A percentile compares a stretch with the other conserved stretches of the same genome.
Evolutionary conservation across 2,329 filamentous ascomycete species (phyloP).

Genomic region (Aspergillus sp.): DNA sequence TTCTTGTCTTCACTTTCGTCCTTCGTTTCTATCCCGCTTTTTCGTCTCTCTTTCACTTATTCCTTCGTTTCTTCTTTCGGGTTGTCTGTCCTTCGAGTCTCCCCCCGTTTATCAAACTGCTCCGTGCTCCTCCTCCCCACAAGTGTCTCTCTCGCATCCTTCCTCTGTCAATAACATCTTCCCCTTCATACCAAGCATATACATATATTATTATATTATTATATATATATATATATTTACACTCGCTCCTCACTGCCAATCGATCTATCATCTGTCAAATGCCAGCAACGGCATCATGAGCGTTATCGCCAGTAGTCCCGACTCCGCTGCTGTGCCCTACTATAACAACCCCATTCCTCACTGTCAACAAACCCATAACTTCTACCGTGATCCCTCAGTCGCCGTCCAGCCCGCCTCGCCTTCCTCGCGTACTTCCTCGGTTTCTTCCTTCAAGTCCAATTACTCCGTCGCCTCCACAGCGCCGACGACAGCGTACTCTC

Average conservation of each 20-base stretch:
- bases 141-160: too few species aligned
- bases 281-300: slow-evolving; percentile 25
- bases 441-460: slow-evolving; percentile 32
- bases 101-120: slow-evolving; percentile 1
- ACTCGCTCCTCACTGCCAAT: slow-evolving; percentile 6
- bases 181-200: too few species aligned
- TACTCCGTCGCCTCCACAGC: slow-evolving; percentile 26
- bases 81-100: slow-evolving; percentile 5
- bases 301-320: slow-evolving; percentile 32
- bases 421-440: slow-evolving; percentile 25
- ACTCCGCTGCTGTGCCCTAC: slow-evolving; percentile 26
- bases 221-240: background rate
- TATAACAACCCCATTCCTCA: slow-evolving; percentile 20
- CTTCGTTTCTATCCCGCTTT: background rate
- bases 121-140: background rate
- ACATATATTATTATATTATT: background rate
- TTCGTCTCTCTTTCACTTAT: background rate
- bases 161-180: too few species aligned
- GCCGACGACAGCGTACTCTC: slow-evolving; percentile 29
- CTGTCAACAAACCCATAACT: background rate
- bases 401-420: slow-evolving; percentile 8
- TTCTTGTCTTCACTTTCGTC: background rate
- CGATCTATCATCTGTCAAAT: slow-evolving; percentile 5
- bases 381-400: background rate
- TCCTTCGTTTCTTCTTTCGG: slow-evolving; percentile 4